These are phyloP conservation scores for Aristolochia contorta DNA, from an alignment of 164 flowering plant genomes.

Conservation along the genomic window DNA sequence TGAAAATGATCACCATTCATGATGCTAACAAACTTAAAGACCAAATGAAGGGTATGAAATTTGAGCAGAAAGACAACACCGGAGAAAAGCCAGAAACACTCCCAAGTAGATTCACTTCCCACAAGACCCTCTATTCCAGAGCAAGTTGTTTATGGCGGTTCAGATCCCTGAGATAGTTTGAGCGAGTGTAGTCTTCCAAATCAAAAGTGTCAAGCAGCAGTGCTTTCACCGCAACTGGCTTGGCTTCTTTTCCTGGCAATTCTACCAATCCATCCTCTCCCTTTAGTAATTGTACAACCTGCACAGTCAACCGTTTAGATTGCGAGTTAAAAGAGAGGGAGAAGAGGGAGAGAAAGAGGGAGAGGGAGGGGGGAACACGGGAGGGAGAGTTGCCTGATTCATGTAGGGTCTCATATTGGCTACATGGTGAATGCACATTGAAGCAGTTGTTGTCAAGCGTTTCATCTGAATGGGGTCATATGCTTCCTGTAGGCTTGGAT, in stretches of 20 bases:
- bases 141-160: slow-evolving; percentile 67
- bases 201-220: slow-evolving; percentile 50
- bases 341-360: too few relatives aligned
- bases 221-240: slow-evolving; percentile 25
- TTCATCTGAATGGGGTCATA: slow-evolving; percentile 56
- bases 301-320: slow-evolving; percentile 2
- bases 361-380: too few relatives aligned
- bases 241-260: slow-evolving; percentile 16
- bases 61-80: neutral
- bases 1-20: neutral
- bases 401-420: slow-evolving; percentile 60
- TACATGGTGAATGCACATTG: slow-evolving; percentile 70
- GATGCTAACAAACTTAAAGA: neutral
- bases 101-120: too few relatives aligned
- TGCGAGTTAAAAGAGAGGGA: too few relatives aligned
- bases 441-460: slow-evolving; percentile 53
- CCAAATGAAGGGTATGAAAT: neutral
- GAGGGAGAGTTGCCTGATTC: slow-evolving; percentile 35
- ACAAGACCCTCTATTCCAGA: slow-evolving; percentile 30
- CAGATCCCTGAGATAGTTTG: slow-evolving; percentile 63
- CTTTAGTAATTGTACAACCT: slow-evolving; percentile 62
- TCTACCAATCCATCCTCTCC: slow-evolving; percentile 39
- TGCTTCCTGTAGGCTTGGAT: slow-evolving; percentile 50
- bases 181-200: slow-evolving; percentile 55
- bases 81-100: too few relatives aligned